Conservation (phyloP, 2,329 filamentous ascomycete species). For the Xenoacremonium recifei region DNA sequence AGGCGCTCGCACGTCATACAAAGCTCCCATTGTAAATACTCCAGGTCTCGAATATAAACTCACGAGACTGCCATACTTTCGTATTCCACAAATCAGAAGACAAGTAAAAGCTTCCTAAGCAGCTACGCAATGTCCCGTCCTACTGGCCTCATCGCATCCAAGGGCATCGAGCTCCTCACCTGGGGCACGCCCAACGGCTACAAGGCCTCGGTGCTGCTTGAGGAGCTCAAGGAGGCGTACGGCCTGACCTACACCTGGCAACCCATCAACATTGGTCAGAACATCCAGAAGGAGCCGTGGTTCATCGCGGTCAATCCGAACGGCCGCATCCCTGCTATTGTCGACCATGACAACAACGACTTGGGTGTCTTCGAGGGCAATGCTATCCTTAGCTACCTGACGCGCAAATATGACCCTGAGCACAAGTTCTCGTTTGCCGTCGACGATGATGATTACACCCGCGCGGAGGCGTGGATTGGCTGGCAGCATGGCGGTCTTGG, state of each 20-base stretch:
- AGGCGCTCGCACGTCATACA: too few species aligned
- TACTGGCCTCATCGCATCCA: constrained; percentile 58
- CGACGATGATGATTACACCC: constrained; percentile 38
- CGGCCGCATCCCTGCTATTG: constrained; percentile 63
- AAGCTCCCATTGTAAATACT: too few species aligned
- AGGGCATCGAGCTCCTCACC: constrained; percentile 65
- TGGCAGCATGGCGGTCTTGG: constrained; percentile 76
- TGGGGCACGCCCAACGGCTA: constrained; percentile 53
- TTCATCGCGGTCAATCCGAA: constrained; percentile 63
- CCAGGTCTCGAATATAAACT: too few species aligned
- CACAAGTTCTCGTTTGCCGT: constrained; percentile 34
- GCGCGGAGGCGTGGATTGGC: constrained; percentile 52
- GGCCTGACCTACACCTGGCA: constrained; percentile 60
- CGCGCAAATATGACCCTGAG: constrained; percentile 68
- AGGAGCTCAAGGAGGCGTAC: constrained; percentile 66
- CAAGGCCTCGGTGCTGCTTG: constrained; percentile 61
- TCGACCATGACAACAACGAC: constrained; percentile 61
- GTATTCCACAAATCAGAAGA: background rate
- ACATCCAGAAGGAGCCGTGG: constrained; percentile 67
- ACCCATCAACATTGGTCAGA: constrained; percentile 56
- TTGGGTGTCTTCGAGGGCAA: constrained; percentile 72
- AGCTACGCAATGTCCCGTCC: constrained; percentile 28
- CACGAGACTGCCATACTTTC: too few species aligned
- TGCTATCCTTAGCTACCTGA: constrained; percentile 72
- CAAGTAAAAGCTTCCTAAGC: background rate